These are phyloP conservation scores for Bondarzewia mesenterica DNA, from an alignment of 1,284 basidiomycete species.

Conservation along the genomic window DNA sequence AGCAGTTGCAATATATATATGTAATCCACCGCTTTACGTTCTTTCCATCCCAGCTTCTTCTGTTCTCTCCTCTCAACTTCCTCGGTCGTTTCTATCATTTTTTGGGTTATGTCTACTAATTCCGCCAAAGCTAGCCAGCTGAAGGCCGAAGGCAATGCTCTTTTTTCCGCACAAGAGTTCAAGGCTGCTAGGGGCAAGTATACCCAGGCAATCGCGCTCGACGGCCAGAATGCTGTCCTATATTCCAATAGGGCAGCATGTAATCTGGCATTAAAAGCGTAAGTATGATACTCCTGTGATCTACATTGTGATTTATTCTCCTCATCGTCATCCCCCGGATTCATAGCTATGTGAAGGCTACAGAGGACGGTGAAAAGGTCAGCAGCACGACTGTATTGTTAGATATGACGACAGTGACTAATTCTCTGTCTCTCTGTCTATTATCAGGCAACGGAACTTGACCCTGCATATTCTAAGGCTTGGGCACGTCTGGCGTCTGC, in stretches of 20 bases:
- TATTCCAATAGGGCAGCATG: slow-evolving; percentile 32
- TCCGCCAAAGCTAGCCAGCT: slow-evolving; percentile 13
- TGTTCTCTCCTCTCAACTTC: too few relatives aligned
- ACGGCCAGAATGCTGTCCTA: slow-evolving; percentile 24
- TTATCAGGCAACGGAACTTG: slow-evolving; percentile 6
- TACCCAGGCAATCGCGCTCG: slow-evolving; percentile 23
- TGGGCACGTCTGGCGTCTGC: slow-evolving; percentile 9
- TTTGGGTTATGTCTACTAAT: slow-evolving; percentile 7
- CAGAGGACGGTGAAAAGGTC: neutral
- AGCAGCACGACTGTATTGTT: neutral
- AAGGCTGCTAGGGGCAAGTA: slow-evolving; percentile 24
- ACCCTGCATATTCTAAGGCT: slow-evolving; percentile 8
- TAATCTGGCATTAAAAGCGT: slow-evolving; percentile 16
- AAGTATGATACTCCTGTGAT: neutral
- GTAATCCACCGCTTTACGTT: too few relatives aligned
- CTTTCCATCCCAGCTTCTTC: too few relatives aligned
- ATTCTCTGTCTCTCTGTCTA: neutral
- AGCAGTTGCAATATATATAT: too few relatives aligned
- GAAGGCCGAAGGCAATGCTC: slow-evolving; percentile 29
- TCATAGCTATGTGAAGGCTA: neutral
- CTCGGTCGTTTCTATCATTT: too few relatives aligned
- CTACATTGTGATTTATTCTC: neutral
- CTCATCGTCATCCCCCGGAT: neutral
- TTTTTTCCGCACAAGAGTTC: slow-evolving; percentile 25
- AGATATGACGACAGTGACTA: too few relatives aligned